These are phyloP conservation scores for Harrya chromipes DNA, from an alignment of 768 basidiomycete genomes.

Conservation along the genomic window DNA sequence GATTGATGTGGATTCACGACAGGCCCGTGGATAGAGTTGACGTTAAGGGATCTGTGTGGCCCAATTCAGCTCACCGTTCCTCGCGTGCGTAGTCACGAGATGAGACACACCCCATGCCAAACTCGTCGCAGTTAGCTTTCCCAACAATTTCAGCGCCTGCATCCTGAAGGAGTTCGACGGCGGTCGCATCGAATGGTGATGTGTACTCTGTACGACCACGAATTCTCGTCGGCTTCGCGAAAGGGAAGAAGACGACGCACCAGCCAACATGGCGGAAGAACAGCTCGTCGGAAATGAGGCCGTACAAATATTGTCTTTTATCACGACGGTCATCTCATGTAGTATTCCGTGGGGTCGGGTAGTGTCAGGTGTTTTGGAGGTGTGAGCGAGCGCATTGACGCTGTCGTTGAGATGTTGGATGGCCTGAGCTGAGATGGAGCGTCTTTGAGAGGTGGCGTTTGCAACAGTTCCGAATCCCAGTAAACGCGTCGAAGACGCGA, in stretches of 20 bases:
- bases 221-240: background rate
- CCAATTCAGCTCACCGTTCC: background rate
- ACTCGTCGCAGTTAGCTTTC: conserved; percentile 96
- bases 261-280: conserved; percentile 69
- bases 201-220: conserved; percentile 51
- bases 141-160: conserved; percentile 73
- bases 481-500: background rate
- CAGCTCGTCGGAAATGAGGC: conserved; percentile 64
- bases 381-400: conserved; percentile 56
- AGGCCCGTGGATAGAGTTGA: conserved; percentile 69
- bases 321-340: conserved; percentile 50
- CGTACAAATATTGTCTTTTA: conserved; percentile 91
- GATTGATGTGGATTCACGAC: conserved; percentile 71
- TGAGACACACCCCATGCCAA: conserved; percentile 87
- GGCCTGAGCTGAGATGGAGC: conserved; percentile 1
- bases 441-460: background rate
- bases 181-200: conserved; percentile 86
- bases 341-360: conserved; percentile 28
- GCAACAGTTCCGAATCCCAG: too few relatives aligned
- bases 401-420: conserved; percentile 30
- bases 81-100: background rate
- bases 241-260: conserved; percentile 34
- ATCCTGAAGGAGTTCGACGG: conserved; percentile 57
- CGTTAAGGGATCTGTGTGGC: conserved; percentile 64
- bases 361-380: conserved; percentile 5